Evolutionary conservation across 2,329 filamentous ascomycete species (phyloP).

Genomic region (Hypoxylon sp.): DNA sequence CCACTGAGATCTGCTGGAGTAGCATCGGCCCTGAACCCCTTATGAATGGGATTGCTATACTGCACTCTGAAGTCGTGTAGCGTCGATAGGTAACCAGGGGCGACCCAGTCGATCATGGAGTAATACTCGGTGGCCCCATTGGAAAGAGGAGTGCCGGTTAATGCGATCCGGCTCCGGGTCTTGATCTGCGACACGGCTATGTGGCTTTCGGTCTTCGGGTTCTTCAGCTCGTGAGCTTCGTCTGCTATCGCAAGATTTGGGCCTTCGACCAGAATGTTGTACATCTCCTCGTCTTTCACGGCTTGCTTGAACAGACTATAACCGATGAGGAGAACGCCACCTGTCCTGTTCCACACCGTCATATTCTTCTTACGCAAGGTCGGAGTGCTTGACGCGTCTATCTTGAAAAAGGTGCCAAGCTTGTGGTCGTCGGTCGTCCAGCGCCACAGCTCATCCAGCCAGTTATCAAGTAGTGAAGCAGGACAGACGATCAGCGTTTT

Average conservation of each 20-base stretch:
- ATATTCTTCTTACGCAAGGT: conserved; percentile 57
- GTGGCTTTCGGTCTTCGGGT: conserved; percentile 61
- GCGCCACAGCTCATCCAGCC: conserved; percentile 76
- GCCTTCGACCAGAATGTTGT: conserved; percentile 61
- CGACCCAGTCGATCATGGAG: conserved; percentile 87
- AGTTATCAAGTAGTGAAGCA: conserved; percentile 78
- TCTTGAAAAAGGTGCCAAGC: conserved; percentile 63
- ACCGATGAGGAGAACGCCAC: conserved; percentile 79
- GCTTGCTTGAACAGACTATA: conserved; percentile 71
- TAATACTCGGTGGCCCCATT: conserved; percentile 88
- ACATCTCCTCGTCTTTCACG: conserved; percentile 44
- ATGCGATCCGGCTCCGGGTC: conserved; percentile 76
- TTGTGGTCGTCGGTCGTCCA: conserved; percentile 67
- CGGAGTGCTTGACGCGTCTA: conserved; percentile 55
- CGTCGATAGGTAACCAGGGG: conserved; percentile 78
- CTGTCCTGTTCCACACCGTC: conserved; percentile 65
- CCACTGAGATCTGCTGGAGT: conserved; percentile 59
- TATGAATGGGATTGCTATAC: conserved; percentile 77
- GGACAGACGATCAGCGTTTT: conserved; percentile 80
- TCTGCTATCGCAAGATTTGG: conserved; percentile 83
- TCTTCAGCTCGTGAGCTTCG: conserved; percentile 85
- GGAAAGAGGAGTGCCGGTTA: conserved; percentile 86
- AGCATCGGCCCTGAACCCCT: conserved; percentile 75
- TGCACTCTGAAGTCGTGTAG: conserved; percentile 70
- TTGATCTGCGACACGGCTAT: conserved; percentile 64